Evolutionary conservation across 345 rosid species (phyloP), one percentile per base, ranked within the genome.

Genomic region (Murraya koenigii): DNA sequence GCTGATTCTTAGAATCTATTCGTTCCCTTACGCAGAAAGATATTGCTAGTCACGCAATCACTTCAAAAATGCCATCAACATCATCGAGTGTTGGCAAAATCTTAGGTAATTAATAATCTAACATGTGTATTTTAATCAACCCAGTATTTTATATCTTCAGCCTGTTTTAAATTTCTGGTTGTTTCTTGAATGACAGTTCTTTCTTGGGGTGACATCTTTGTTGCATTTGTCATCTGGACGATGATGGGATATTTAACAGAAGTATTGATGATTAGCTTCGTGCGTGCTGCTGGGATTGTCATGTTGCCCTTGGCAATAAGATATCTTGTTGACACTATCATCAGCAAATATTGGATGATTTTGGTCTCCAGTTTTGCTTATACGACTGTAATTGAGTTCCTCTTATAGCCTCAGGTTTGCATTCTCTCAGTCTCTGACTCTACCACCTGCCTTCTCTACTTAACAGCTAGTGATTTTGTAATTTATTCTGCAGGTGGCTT

Each of bases 401-500:
- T 36, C 10, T 22, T 2, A 0, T 41, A 75, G 68, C 71, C 75
- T 86, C 64, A 73, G 82, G 89, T 84, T 49, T 70, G 60, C 23
- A 32, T 38, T 17, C 38, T n/a, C 4, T 70, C 14, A 72, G 68
- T 67, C 73, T 86, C 64, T 73, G 82, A 87, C 84, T 49, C 47
- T 41, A 11, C 47, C 47, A 41, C 10, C 47, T 14, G 10, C 10
- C 14, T 4, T 6, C 15, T 41, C 14, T 41, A 41, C 4, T 41
- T 10, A 14, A 41, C 13, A 10, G 14, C 1, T 41, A 41, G 47
- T 10, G 14, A 41, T 41, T 41, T 41, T 0, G 14, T 41, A 10
- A 41, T 41, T 3, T 41, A 2, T 78, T 64, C 62, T 39, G 62
- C 61, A 82, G 86, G 75, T 82, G 28, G 55, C 62, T 82, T 11